Evolutionary conservation across 805 yeast genomes (phyloP).

Genomic region (Candida awuae): DNA sequence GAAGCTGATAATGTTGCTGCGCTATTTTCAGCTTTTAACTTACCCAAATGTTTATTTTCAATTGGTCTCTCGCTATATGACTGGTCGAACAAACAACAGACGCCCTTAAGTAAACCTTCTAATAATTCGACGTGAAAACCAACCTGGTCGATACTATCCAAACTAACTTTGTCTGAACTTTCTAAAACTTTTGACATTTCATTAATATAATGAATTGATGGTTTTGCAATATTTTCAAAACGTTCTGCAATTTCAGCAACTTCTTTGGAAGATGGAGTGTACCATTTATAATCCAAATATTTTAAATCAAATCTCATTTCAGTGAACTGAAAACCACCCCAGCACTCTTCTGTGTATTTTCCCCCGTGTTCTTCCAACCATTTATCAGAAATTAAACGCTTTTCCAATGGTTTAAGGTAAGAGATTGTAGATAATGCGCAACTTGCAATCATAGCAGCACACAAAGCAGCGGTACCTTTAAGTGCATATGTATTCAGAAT

Average conservation of each 20-base stretch:
- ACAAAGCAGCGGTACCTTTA: constrained; percentile 56
- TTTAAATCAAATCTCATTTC: constrained; percentile 39
- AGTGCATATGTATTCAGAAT: constrained; percentile 34
- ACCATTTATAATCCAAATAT: constrained; percentile 64
- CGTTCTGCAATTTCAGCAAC: constrained; percentile 52
- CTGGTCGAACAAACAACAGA: constrained; percentile 67
- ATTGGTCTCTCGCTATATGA: constrained; percentile 30
- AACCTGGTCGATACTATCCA: constrained; percentile 21
- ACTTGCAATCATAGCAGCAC: constrained; percentile 50
- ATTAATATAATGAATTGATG: constrained; percentile 44
- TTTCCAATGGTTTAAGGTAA: constrained; percentile 49
- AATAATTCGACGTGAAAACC: constrained; percentile 19
- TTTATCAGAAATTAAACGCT: constrained; percentile 43
- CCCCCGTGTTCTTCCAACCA: constrained; percentile 31
- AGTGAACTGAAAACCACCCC: constrained; percentile 72
- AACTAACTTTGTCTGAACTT: constrained; percentile 23
- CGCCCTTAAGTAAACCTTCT: constrained; percentile 47
- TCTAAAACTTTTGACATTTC: constrained; percentile 45
- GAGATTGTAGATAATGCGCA: constrained; percentile 59
- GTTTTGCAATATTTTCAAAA: constrained; percentile 42
- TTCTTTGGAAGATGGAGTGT: constrained; percentile 50
- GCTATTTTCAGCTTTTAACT: background rate
- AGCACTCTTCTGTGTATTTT: constrained; percentile 40
- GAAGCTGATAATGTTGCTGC: constrained; percentile 16
- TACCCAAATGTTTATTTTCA: constrained; percentile 5